phyloP scores from a whole-genome alignment of 2,329 filamentous ascomycete species.

The Botrytis sinoallii region DNA sequence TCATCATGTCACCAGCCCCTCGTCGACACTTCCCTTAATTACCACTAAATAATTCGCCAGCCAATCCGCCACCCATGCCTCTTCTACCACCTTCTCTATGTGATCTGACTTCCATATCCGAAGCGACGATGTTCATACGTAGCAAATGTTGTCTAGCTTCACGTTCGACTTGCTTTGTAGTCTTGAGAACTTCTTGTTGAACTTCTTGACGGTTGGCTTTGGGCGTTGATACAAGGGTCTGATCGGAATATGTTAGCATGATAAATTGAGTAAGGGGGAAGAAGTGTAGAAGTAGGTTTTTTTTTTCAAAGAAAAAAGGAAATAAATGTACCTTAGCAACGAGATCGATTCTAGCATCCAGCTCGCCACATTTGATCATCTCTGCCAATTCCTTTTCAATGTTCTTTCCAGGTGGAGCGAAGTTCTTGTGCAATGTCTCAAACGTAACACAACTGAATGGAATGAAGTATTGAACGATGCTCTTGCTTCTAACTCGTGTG shows the following conservation, averaged over 20 bases:
- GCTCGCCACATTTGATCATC: slow-evolving; percentile 70
- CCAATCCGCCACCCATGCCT: neutral
- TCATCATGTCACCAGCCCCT: neutral
- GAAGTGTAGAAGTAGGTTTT: neutral
- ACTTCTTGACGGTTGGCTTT: slow-evolving; percentile 65
- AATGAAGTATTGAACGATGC: slow-evolving; percentile 87
- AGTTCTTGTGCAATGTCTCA: slow-evolving; percentile 72
- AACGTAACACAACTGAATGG: slow-evolving; percentile 88
- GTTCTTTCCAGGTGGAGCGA: slow-evolving; percentile 59
- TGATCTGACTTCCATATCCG: slow-evolving; percentile 65
- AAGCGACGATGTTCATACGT: slow-evolving; percentile 70
- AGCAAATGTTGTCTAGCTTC: slow-evolving; percentile 74
- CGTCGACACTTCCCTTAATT: neutral
- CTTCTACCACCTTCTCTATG: slow-evolving; percentile 17
- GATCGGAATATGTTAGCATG: slow-evolving; percentile 22
- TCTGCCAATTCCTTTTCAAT: slow-evolving; percentile 71
- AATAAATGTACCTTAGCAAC: slow-evolving; percentile 62
- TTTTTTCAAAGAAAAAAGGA: neutral
- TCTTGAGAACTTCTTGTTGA: slow-evolving; percentile 66
- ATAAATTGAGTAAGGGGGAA: neutral
- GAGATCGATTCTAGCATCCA: slow-evolving; percentile 80
- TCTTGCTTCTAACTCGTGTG: slow-evolving; percentile 76
- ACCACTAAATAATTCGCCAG: slow-evolving; percentile 12
- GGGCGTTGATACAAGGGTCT: slow-evolving; percentile 71
- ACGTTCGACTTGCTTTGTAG: slow-evolving; percentile 68